phyloP scores from a whole-genome alignment of 2,329 filamentous ascomycete species.

The Fusarium mexicanum region DNA sequence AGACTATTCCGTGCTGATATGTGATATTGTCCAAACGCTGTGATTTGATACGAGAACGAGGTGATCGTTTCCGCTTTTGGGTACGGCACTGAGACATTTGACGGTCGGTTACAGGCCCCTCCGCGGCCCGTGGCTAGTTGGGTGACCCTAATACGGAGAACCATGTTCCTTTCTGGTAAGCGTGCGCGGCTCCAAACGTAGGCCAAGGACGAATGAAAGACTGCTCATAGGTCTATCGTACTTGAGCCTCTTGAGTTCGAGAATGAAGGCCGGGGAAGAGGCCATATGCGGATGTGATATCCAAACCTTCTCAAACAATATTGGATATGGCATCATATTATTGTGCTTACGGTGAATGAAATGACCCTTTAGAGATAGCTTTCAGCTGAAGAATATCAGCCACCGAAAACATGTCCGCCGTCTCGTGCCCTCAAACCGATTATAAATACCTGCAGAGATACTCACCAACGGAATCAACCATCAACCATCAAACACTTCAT shows the following conservation, averaged over 20 bases:
- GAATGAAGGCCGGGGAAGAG: neutral
- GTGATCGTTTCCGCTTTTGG: neutral
- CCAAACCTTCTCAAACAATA: neutral
- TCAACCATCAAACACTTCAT: neutral
- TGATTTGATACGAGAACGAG: neutral
- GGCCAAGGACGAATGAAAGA: neutral
- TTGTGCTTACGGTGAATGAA: neutral
- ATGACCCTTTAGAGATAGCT: neutral
- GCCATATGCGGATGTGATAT: neutral
- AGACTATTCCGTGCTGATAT: neutral
- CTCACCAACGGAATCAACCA: neutral
- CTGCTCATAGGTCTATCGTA: neutral
- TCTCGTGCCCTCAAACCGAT: accelerated
- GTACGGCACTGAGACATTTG: neutral
- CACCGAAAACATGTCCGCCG: neutral
- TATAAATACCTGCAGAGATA: neutral
- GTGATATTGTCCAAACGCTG: neutral
- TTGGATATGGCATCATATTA: neutral
- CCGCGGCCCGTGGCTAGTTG: neutral
- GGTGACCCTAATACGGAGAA: neutral
- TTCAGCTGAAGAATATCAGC: neutral
- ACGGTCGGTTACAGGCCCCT: neutral
- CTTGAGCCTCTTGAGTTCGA: neutral
- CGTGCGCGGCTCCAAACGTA: no score
- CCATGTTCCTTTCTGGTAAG: neutral